Evolutionary conservation across 2,329 filamentous ascomycete species (phyloP), one percentile per base, ranked within the genome.

Genomic region (Canariomyces notabilis): DNA sequence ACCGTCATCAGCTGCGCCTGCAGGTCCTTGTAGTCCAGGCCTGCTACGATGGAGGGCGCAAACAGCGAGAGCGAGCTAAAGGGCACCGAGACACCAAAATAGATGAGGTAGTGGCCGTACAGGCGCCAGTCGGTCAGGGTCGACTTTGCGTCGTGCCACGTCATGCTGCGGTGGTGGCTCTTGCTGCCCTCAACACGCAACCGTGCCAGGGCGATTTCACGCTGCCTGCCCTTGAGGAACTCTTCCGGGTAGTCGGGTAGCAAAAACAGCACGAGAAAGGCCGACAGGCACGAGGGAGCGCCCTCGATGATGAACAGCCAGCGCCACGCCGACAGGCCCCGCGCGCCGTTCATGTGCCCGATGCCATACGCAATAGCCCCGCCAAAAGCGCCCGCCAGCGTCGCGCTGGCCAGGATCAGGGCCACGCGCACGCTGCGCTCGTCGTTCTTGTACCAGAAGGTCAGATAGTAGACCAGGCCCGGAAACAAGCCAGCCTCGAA

Each of bases 401-500:
- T 85, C 1, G 83, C 80, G 14, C 74, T 79, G 14, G 82, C 78
- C 48, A 89, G 82, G 1, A 89, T 76, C 49, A 86, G 81, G 2
- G 83, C 83, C 2, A 88, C 80, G 4, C 85, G 75, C n/a, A 87
- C 66, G 18, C 82, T 84, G 3, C 86, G 74, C 64, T 89, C 85
- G 15, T 79, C 74, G 54, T 80, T 78, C 36, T 76, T 80, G 63
- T 89, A 89, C 74, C 86, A 89, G 51, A 87, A 79, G 0, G 85
- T 88, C 38, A 89, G 75, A 46, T 58, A 60, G 40, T 59, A 72
- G 11, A 59, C 55, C 54, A 87, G 65, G 0, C 82, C 82, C 0
- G 82, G 82, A 50, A 87, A 87, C 1, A 88, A 65, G 0, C 84
- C 85, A 4, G 83, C 84, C 65, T 89, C 85, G 34, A 84, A 77